phyloP scores from a whole-genome alignment of 2,329 filamentous ascomycete genomes.

The Cryphonectria naterciae region DNA sequence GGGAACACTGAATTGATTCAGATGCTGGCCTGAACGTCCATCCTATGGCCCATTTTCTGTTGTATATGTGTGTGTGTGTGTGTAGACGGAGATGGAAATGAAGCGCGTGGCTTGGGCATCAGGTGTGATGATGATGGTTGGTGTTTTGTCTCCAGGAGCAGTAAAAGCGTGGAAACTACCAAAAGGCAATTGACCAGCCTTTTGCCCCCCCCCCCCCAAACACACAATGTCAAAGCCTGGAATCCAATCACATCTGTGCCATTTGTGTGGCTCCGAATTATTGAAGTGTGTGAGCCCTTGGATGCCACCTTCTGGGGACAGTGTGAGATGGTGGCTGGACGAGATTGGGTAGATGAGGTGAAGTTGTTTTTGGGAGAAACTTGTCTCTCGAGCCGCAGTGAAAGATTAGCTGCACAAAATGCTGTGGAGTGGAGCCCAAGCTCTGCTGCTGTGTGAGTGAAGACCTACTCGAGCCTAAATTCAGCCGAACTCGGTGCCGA shows the following conservation, averaged over 20 bases:
- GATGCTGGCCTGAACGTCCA: neutral
- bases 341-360: neutral
- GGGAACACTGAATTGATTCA: neutral
- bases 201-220: neutral
- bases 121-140: neutral
- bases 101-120: neutral
- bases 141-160: neutral
- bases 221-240: neutral
- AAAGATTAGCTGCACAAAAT: neutral
- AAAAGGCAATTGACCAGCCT: too few relatives aligned
- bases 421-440: neutral
- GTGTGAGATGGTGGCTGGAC: neutral
- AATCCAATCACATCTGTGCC: neutral
- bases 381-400: constrained; percentile 9
- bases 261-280: neutral
- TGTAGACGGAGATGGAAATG: neutral
- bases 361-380: constrained; percentile 6
- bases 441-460: neutral
- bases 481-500: constrained; percentile 6
- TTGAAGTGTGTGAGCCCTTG: too few relatives aligned
- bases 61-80: neutral
- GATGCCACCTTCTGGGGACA: too few relatives aligned
- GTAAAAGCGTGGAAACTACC: neutral
- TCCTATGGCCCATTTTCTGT: neutral
- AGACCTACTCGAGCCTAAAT: neutral